A percentile compares a stretch with the other conserved stretches of the same genome.
phyloP scores from a whole-genome alignment of 345 rosid genomes.

The Pistacia vera region DNA sequence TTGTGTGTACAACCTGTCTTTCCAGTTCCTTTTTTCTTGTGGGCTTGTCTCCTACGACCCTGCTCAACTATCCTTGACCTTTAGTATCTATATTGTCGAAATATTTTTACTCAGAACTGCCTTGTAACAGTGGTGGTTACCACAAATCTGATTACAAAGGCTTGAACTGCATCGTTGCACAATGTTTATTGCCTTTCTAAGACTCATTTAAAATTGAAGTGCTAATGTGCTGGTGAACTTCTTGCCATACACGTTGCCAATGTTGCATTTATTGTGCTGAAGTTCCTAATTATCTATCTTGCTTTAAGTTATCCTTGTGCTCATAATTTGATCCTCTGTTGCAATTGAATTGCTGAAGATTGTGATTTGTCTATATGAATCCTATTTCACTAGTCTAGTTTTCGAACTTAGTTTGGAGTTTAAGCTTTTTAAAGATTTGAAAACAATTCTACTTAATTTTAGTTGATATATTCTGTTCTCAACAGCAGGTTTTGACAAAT shows the following conservation, averaged over 20 bases:
- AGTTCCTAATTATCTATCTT: slow-evolving; percentile 1
- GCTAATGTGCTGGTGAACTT: neutral
- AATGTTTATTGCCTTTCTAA: neutral
- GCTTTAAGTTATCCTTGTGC: neutral
- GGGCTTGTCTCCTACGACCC: neutral
- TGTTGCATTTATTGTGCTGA: neutral
- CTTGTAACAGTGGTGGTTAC: neutral
- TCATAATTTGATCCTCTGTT: neutral
- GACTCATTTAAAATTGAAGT: neutral
- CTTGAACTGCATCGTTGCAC: neutral
- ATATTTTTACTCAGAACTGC: neutral
- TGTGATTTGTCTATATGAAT: neutral
- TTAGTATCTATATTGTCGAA: neutral
- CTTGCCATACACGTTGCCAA: neutral
- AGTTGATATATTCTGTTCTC: neutral
- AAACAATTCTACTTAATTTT: neutral
- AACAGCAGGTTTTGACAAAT: neutral
- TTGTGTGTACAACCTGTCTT: neutral
- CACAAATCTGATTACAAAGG: neutral
- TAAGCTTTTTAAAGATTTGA: neutral
- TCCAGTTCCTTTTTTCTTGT: neutral
- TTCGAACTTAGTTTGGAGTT: neutral
- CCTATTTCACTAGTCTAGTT: neutral
- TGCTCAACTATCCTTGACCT: neutral
- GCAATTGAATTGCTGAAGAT: neutral